Evolutionary conservation across 345 rosid genomes (phyloP).

Genomic region (Citrus mangshanensis): DNA sequence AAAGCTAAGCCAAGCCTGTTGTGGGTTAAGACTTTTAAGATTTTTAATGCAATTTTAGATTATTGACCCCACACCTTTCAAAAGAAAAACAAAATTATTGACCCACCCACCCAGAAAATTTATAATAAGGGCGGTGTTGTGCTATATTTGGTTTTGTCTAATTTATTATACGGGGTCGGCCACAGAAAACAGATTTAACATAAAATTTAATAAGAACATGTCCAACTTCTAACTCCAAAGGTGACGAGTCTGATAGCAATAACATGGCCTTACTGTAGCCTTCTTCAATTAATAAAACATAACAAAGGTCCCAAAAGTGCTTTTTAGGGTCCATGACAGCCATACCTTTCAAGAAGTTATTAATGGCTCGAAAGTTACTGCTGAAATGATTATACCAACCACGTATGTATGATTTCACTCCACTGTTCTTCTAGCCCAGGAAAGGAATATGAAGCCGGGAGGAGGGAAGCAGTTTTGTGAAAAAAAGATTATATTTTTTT

Average conservation of each 20-base stretch:
- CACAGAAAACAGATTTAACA: neutral
- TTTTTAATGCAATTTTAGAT: neutral
- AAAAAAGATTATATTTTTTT: too few relatives aligned
- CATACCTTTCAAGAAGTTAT: neutral
- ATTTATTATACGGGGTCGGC: neutral
- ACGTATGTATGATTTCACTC: too few relatives aligned
- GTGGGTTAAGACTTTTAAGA: too few relatives aligned
- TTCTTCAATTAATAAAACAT: neutral
- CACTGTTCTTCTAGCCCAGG: too few relatives aligned
- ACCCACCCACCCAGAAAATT: too few relatives aligned
- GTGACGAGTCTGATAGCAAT: neutral
- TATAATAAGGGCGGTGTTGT: neutral
- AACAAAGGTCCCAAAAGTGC: neutral
- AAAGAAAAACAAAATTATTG: too few relatives aligned
- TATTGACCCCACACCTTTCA: neutral
- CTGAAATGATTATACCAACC: neutral
- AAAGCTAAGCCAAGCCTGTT: too few relatives aligned
- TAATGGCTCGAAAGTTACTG: neutral
- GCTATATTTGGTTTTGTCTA: neutral
- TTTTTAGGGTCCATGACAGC: neutral
- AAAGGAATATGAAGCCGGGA: too few relatives aligned
- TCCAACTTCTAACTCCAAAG: neutral
- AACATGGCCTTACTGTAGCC: neutral
- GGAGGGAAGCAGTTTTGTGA: neutral
- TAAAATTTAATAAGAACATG: neutral